Evolutionary conservation across 495 filamentous ascomycete genomes (phyloP).

Genomic region (Tetracladium marchalianum): DNA sequence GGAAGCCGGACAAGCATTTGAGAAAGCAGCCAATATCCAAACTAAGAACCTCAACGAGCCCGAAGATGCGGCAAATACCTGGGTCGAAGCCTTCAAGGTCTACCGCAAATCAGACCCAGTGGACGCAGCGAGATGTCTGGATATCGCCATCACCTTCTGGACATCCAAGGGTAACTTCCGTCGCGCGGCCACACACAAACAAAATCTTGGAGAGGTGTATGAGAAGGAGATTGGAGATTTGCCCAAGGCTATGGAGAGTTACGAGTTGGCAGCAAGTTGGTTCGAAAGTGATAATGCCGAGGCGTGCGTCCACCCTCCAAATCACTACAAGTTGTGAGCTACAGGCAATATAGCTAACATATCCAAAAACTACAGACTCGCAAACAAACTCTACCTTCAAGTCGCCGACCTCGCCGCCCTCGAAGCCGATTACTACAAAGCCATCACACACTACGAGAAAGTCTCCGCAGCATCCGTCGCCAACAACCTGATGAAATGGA

Average conservation of each 20-base stretch:
- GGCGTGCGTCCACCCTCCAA: constrained; percentile 45
- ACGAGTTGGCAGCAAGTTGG: constrained; percentile 75
- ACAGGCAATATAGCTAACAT: not conserved
- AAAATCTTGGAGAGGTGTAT: constrained; percentile 73
- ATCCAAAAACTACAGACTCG: constrained; percentile 41
- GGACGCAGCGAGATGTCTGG: constrained; percentile 66
- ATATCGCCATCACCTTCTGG: constrained; percentile 68
- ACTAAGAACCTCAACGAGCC: constrained; percentile 70
- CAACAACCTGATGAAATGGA: constrained; percentile 83
- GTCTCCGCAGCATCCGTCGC: constrained; percentile 60
- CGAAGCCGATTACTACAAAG: constrained; percentile 68
- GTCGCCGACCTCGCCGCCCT: constrained; percentile 77
- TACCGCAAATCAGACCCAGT: constrained; percentile 74
- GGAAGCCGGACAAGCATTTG: constrained; percentile 72
- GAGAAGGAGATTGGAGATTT: constrained; percentile 70
- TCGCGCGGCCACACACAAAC: constrained; percentile 77
- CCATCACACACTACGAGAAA: constrained; percentile 71
- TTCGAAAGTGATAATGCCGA: constrained; percentile 80
- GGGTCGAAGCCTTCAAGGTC: constrained; percentile 68
- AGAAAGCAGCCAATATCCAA: constrained; percentile 70
- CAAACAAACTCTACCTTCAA: constrained; percentile 86
- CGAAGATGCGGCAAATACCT: constrained; percentile 76
- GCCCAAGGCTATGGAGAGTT: constrained; percentile 66
- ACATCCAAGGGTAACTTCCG: constrained; percentile 77
- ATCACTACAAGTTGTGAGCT: not conserved